phyloP scores from a whole-genome alignment of 306 rosid genomes.

The Rosa lucieae region DNA sequence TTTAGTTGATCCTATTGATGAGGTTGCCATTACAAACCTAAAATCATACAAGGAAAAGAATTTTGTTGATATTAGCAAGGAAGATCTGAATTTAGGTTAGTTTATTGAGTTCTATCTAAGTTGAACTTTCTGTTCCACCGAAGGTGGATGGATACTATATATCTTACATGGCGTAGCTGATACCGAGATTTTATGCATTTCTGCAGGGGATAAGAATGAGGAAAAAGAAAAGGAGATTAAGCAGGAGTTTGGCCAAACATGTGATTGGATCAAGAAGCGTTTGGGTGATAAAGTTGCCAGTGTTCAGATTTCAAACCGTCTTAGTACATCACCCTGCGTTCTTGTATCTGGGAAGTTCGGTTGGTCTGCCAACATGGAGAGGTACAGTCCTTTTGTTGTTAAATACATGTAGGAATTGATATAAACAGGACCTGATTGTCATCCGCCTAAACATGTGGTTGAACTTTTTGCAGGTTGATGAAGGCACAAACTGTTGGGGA shows the following conservation, averaged over 20 bases:
- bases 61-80: conserved; percentile 96
- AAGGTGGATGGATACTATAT: not conserved
- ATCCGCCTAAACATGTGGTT: not conserved
- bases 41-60: conserved; percentile 88
- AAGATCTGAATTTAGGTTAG: conserved; percentile 90
- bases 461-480: conserved; percentile 65
- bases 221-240: conserved; percentile 85
- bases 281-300: conserved; percentile 91
- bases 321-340: conserved; percentile 93
- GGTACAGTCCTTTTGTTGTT: conserved; percentile 38
- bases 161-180: conserved; percentile 8
- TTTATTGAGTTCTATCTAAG: not conserved
- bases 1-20: conserved; percentile 96
- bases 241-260: conserved; percentile 78
- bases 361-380: conserved; percentile 99
- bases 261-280: conserved; percentile 94
- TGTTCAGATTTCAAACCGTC: conserved; percentile 88
- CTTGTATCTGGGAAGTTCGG: conserved; percentile 95
- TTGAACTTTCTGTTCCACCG: not conserved
- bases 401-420: conserved; percentile 2
- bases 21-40: conserved; percentile 91
- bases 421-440: conserved; percentile 13
- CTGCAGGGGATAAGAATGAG: conserved; percentile 86
- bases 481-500: conserved; percentile 91
- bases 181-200: conserved; percentile 15